These are phyloP conservation scores for Anastatica hierochuntica DNA, from an alignment of 345 rosid genomes.

Conservation along the genomic window DNA sequence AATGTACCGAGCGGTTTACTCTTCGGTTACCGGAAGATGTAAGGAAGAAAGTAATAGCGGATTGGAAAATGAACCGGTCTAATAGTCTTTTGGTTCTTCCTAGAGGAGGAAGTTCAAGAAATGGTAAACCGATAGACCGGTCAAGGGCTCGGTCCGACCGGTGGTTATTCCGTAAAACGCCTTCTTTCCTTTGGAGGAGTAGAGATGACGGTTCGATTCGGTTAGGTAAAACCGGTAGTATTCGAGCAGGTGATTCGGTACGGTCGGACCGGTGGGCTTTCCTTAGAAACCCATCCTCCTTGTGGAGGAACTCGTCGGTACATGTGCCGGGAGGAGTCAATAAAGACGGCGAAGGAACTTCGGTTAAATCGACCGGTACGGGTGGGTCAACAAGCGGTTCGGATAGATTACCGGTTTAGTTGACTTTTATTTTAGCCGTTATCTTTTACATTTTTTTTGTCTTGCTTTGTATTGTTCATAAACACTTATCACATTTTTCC, in stretches of 20 bases:
- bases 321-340: too few relatives aligned
- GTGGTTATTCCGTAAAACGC: slow-evolving; percentile 10
- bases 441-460: too few relatives aligned
- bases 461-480: too few relatives aligned
- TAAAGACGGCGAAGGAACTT: slow-evolving; percentile 26
- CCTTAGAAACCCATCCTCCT: slow-evolving; percentile 35
- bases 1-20: slow-evolving; percentile 29
- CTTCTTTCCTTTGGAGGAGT: slow-evolving; percentile 25
- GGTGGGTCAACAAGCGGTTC: slow-evolving; percentile 12
- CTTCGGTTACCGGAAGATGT: slow-evolving; percentile 32
- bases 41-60: slow-evolving; percentile 22
- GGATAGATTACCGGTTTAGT: slow-evolving; percentile 45
- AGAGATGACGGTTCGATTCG: slow-evolving; percentile 3
- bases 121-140: slow-evolving; percentile 19
- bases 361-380: slow-evolving; percentile 21
- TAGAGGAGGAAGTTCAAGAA: too few relatives aligned
- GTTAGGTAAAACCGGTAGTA: slow-evolving; percentile 21
- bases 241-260: slow-evolving; percentile 25
- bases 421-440: too few relatives aligned
- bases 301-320: too few relatives aligned
- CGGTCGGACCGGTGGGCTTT: slow-evolving; percentile 51
- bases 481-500: too few relatives aligned
- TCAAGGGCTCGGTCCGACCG: slow-evolving; percentile 22
- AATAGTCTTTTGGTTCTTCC: slow-evolving; percentile 22
- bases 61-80: slow-evolving; percentile 28